These are phyloP conservation scores for Hylodesmum podocarpum DNA, from an alignment of 306 rosid species.

Conservation along the genomic window DNA sequence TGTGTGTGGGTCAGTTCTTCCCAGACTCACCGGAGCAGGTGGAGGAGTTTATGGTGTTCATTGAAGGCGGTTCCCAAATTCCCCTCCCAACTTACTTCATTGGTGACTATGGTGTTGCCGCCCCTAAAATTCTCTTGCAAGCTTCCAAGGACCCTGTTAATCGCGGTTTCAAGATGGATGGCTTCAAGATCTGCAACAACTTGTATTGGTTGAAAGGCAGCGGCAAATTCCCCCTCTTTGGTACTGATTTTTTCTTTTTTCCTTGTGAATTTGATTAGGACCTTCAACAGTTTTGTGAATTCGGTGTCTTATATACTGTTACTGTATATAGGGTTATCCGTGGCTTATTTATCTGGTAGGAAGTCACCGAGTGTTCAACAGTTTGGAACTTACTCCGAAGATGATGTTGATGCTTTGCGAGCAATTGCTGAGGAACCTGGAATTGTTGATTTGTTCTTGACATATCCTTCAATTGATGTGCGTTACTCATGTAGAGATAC, in stretches of 20 bases:
- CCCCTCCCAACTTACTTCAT: slow-evolving; percentile 88
- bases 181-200: slow-evolving; percentile 69
- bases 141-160: slow-evolving; percentile 62
- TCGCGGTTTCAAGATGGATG: slow-evolving; percentile 91
- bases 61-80: slow-evolving; percentile 64
- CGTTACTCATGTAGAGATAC: background rate
- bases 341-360: slow-evolving; percentile 83
- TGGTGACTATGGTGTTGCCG: slow-evolving; percentile 92
- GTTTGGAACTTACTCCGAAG: slow-evolving; percentile 76
- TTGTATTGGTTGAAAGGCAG: slow-evolving; percentile 97
- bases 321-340: slow-evolving; percentile 56
- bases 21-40: slow-evolving; percentile 75
- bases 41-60: slow-evolving; percentile 55
- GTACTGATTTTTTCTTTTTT: slow-evolving; percentile 29
- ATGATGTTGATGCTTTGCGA: slow-evolving; percentile 83
- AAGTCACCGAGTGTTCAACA: slow-evolving; percentile 57
- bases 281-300: background rate
- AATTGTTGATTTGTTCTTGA: slow-evolving; percentile 70
- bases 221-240: slow-evolving; percentile 73
- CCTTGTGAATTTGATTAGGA: background rate
- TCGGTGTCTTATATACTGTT: slow-evolving; percentile 17
- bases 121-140: slow-evolving; percentile 56
- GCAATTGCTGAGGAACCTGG: slow-evolving; percentile 97
- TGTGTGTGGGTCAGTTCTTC: slow-evolving; percentile 94
- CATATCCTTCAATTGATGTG: slow-evolving; percentile 71